Base-by-base conservation (phyloP, 2,329 filamentous ascomycete genomes). In the Thielaviopsis punctulata region DNA sequence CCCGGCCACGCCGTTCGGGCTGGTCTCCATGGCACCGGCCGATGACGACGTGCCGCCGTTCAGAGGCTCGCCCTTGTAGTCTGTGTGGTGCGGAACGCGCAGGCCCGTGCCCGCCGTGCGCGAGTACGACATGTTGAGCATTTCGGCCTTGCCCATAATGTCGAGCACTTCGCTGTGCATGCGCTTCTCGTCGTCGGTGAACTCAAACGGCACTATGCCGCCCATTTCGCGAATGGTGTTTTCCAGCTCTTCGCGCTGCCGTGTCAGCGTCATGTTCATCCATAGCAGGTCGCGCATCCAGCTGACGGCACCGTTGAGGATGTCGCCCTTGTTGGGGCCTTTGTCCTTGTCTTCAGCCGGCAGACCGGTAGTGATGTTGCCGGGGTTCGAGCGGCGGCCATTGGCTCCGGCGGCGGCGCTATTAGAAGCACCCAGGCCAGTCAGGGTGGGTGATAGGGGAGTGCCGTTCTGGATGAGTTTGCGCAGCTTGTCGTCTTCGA, bases 261-360 rank as follows among this genome's bases (percentile, higher is more conserved):
- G 84, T 63, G 92, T 82, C 58, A 94, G 75, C 68, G 94, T 94
- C 62, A 86, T 75, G 62, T 95, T 82, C 70, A 93, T 83, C 92
- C 92, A 96, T 87, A 96, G 95, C 50, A 98, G 73, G 68, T 98
- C 92, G 57, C 90, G 80, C 56, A 87, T 95, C 92, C 92, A 98
- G 67, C 87, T 88, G 51, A 96, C 92, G 30, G 90, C 86, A 25
- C 92, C 90, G 62, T 96, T 96, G 60, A 98, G 81, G 55, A 98
- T 96, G 61, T 98, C 92, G 48, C 92, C 92, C 69, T 98, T 98
- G 73, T 96, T 96, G 5, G 92, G 92, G 0, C 92, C 92, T 64
- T 96, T 96, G 69, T 98, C 92, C 65, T 96, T 96, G 59, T 96
- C 92, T 61, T 98, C 92, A 33, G 94, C 77, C 0, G 92, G 90